These are phyloP conservation scores for Trametes elegans DNA, from an alignment of 768 basidiomycete genomes.

Conservation along the genomic window DNA sequence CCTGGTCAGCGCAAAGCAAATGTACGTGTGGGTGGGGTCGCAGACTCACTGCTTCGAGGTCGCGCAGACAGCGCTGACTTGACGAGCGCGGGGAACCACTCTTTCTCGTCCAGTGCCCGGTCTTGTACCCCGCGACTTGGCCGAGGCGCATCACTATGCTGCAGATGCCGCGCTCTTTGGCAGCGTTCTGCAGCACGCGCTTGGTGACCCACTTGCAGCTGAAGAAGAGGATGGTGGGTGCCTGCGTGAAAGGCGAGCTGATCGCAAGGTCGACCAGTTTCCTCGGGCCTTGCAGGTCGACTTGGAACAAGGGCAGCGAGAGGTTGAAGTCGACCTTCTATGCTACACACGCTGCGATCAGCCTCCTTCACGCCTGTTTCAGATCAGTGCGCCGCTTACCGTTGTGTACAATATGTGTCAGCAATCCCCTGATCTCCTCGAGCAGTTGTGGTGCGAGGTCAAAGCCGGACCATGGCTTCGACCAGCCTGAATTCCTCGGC, in stretches of 20 bases:
- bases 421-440: constrained; percentile 13
- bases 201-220: constrained; percentile 33
- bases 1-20: too few species aligned
- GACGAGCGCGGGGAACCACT: constrained; percentile 34
- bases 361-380: not conserved
- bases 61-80: constrained; percentile 28
- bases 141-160: constrained; percentile 34
- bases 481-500: constrained; percentile 35
- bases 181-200: constrained; percentile 28
- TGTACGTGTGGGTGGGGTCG: too few species aligned
- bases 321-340: constrained; percentile 45
- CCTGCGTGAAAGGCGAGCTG: constrained; percentile 3
- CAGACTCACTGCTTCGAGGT: constrained; percentile 20
- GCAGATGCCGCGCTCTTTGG: constrained; percentile 20
- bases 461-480: constrained; percentile 28
- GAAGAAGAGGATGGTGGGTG: constrained; percentile 7
- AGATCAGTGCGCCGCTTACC: not conserved
- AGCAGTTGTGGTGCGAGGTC: constrained; percentile 12
- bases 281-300: constrained; percentile 29
- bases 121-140: constrained; percentile 29
- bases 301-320: constrained; percentile 36
- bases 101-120: constrained; percentile 33
- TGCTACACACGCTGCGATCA: constrained; percentile 20
- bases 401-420: constrained; percentile 31
- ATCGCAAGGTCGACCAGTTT: constrained; percentile 19